These are phyloP conservation scores for Wickerhamomyces mucosus DNA, from an alignment of 805 yeast species.

Conservation along the genomic window DNA sequence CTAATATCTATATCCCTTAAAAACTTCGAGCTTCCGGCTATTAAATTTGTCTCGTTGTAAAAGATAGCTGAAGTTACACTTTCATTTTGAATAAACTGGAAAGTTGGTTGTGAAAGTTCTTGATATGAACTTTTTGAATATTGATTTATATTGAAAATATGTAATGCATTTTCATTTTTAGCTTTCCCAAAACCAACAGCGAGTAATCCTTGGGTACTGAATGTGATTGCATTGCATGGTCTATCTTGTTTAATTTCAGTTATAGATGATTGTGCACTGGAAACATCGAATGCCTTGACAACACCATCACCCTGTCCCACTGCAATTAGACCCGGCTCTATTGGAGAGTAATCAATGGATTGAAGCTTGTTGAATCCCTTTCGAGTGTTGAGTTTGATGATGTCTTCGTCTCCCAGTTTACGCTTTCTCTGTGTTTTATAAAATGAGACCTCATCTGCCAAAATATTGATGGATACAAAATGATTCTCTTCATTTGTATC, in stretches of 20 bases:
- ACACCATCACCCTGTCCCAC: conserved; percentile 70
- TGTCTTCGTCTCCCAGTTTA: conserved; percentile 32
- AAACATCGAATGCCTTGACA: conserved; percentile 53
- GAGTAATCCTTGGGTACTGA: conserved; percentile 53
- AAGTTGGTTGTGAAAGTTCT: conserved; percentile 43
- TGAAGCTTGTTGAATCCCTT: conserved; percentile 62
- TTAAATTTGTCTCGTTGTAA: conserved; percentile 47
- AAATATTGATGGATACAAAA: conserved; percentile 39
- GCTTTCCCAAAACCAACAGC: conserved; percentile 71
- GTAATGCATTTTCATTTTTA: conserved; percentile 55
- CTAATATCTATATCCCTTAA: conserved; percentile 73
- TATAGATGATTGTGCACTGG: conserved; percentile 19
- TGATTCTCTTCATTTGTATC: conserved; percentile 16
- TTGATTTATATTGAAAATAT: conserved; percentile 70
- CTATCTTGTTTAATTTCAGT: conserved; percentile 34
- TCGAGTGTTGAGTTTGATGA: conserved; percentile 41
- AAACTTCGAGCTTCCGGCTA: conserved; percentile 71
- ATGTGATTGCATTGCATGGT: conserved; percentile 67
- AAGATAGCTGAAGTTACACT: conserved; percentile 62
- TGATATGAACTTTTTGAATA: conserved; percentile 40
- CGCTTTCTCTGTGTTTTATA: conserved; percentile 34
- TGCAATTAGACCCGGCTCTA: conserved; percentile 49
- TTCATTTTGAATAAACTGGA: conserved; percentile 62
- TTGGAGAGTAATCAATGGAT: conserved; percentile 53
- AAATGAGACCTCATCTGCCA: conserved; percentile 70